Evolutionary conservation across 768 basidiomycete species (phyloP), one percentile per base, ranked within the genome.

Genomic region (Lentinus brumalis): DNA sequence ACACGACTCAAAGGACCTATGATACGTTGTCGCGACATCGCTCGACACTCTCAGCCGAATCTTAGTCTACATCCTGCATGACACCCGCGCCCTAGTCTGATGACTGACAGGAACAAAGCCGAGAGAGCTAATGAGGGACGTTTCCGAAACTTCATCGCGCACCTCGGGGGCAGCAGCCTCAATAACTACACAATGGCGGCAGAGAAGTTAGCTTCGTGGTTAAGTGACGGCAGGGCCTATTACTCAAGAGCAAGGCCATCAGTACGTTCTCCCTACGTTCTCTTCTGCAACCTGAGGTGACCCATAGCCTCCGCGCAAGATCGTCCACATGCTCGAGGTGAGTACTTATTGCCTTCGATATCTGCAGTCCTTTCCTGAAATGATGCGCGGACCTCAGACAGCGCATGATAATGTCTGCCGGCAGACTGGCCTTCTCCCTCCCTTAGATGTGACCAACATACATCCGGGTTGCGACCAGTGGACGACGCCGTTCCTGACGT

Each of bases 91-190:
- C 21, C 21, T 26, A 2, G 21, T 16, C 32, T 18, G 11, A 59
- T 59, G 58, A 15, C 51, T 15, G 51, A 8, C 35, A 11, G 30
- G 35, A n/a, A 41, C 32, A 60, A 53, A 38, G 64, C 69, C 14
- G 56, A 66, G 41, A 54, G 46, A 49, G 68, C 66, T 50, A 70
- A 70, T 45, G 65, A 67, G 42, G 56, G 54, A 40, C 61, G 69
- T 11, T 70, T 67, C 44, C 67, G 63, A 5, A 30, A 64, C 0
- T 62, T 69, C 30, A 50, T 51, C 9, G 53, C 52, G 50, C 57
- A 60, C 12, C 52, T 70, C 15, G 29, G 61, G 4, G 60, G 57
- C 45, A 57, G 46, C 18, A 54, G 38, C 4, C 32, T 50, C 5
- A 35, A 26, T 10, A 46, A 57, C 6, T 69, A 57, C 47, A 56